Evolutionary conservation across 2,329 filamentous ascomycete species (phyloP).

Genomic region (Diaporthe ampelina): DNA sequence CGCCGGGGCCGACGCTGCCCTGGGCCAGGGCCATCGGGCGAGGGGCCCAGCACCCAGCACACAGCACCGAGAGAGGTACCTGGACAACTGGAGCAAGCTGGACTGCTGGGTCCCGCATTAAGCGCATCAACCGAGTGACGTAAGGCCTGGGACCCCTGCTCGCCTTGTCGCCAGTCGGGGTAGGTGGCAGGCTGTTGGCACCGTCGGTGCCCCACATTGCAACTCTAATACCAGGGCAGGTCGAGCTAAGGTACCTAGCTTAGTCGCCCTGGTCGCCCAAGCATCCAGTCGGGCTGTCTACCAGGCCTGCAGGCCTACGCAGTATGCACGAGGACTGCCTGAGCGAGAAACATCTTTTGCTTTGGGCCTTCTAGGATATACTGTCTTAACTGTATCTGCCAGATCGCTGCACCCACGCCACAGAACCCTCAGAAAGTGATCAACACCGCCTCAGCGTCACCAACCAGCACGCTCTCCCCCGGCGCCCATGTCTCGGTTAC

Average conservation of each 20-base stretch:
- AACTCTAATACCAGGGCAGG: constrained; percentile 5
- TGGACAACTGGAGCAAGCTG: too few species aligned
- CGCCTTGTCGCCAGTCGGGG: not conserved
- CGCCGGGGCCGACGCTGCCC: too few species aligned
- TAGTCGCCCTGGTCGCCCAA: too few species aligned
- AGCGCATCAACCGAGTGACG: constrained; percentile 23
- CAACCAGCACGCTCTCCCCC: constrained; percentile 8
- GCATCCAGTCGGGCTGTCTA: too few species aligned
- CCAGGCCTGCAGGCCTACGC: too few species aligned
- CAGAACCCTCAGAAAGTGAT: not conserved
- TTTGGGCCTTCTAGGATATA: too few species aligned
- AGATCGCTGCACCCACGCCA: too few species aligned
- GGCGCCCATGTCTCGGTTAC: constrained; percentile 1
- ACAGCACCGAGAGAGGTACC: not conserved
- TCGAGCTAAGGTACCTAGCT: too few species aligned
- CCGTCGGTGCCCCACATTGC: not conserved
- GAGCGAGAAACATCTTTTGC: not conserved
- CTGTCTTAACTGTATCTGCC: too few species aligned
- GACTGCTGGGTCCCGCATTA: constrained; percentile 12
- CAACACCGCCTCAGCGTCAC: constrained; percentile 28
- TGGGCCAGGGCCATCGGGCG: not conserved
- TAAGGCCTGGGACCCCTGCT: constrained; percentile 21
- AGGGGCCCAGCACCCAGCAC: too few species aligned
- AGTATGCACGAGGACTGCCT: not conserved
- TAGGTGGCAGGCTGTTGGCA: not conserved